Base-by-base conservation (phyloP, 225 moss, liverwort and hornwort species). In the Straminergon stramineum region DNA sequence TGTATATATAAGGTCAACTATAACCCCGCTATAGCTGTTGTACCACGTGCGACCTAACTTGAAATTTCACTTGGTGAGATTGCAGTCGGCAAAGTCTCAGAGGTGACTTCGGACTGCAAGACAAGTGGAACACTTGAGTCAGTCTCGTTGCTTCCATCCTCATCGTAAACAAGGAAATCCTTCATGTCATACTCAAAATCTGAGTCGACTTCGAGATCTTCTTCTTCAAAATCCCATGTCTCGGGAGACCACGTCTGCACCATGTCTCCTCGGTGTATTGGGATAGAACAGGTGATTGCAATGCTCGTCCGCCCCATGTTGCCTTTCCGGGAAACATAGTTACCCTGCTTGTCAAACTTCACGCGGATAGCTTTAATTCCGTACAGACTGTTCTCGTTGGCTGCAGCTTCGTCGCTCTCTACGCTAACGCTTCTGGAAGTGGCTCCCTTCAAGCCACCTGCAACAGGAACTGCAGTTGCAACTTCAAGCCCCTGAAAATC, bases 321-420 rank as follows among this genome's bases (percentile, higher is more conserved):
- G 73, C 89, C 89, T 60, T 71, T 74, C 80, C 60, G 28, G 61
- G 52, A 28, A 35, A 85, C 75, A 43, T 89, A 91, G 41, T 89
- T 87, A 39, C 91, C 91, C 48, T 91, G 17, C 89, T 81, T 74
- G 86, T 91, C 91, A 41, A 45, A 91, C 85, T 88, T 91, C 34
- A 91, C 21, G 87, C 86, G 91, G 41, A 91, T 55, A 43, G 91
- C 91, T 56, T 91, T 91, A 62, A 91, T 86, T n/a, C 91, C 91
- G 71, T 89, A 89, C n/a, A 91, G 88, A 52, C 30, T 13, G 71
- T 89, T 61, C 88, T 23, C 81, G 55, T 23, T 62, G 78, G 23
- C 78, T 37, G 37, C 22, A 52, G 52, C 48, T 32, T 76, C 67
- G 37, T 79, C 55, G 56, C 80, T 80, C 80, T 84, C 83, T 7